Conservation (phyloP, 345 rosid genomes). For the Linum usitatissimum region DNA sequence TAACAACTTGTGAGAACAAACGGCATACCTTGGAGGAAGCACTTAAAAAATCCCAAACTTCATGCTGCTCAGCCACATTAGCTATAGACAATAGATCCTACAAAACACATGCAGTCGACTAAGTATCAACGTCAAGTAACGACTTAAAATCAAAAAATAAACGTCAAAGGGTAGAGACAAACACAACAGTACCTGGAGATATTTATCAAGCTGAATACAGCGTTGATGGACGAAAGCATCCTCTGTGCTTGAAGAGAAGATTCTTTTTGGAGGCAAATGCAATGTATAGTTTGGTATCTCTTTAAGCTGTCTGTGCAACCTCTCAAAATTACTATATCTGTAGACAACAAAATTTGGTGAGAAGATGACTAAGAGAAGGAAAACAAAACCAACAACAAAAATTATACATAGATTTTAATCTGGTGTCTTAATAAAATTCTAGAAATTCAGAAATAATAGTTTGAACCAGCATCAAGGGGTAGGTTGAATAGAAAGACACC, state of each 20-base stretch:
- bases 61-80: conserved; percentile 97
- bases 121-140: conserved; percentile 8
- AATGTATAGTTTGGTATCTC: conserved; percentile 93
- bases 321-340: conserved; percentile 98
- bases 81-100: conserved; percentile 97
- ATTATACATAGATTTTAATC: neutral
- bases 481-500: conserved; percentile 42
- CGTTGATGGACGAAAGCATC: conserved; percentile 98
- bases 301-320: conserved; percentile 82
- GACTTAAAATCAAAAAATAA: conserved; percentile 5
- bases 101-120: conserved; percentile 14
- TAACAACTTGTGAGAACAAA: neutral
- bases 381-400: conserved; percentile 4
- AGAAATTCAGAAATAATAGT: neutral
- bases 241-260: conserved; percentile 97
- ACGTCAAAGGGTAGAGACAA: conserved; percentile 12
- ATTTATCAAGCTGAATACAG: conserved; percentile 93
- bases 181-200: conserved; percentile 53
- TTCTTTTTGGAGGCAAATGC: conserved; percentile 96
- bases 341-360: conserved; percentile 4
- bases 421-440: neutral
- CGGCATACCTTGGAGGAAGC: conserved; percentile 61
- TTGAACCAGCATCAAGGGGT: neutral
- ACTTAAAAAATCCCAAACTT: conserved; percentile 99
- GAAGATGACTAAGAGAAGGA: neutral